Conservation (phyloP, 768 basidiomycete species). For the Cytidiella melzeri region DNA sequence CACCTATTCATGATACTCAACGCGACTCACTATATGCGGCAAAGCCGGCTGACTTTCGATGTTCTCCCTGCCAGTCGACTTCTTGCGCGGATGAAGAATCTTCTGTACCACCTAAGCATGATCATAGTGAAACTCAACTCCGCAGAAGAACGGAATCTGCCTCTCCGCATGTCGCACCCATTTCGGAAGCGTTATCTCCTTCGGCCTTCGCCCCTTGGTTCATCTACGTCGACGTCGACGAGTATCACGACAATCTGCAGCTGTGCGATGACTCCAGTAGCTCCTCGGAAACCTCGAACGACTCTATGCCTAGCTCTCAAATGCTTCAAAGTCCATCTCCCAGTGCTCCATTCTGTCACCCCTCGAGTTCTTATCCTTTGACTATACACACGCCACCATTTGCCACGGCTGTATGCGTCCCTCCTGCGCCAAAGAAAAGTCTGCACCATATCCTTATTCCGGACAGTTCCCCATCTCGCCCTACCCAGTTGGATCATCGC, state of each 20-base stretch:
- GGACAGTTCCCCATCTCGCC: background rate
- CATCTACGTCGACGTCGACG: background rate
- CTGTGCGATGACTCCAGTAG: slow-evolving; percentile 1
- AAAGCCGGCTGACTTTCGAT: background rate
- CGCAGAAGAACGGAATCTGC: background rate
- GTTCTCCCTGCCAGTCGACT: slow-evolving; percentile 7
- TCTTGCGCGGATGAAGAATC: background rate
- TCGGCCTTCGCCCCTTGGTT: background rate
- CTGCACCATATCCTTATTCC: slow-evolving; percentile 3
- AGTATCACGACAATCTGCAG: background rate
- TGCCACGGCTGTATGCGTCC: background rate
- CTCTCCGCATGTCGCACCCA: background rate
- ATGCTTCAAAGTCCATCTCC: background rate
- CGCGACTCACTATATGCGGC: background rate
- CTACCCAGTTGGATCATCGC: background rate
- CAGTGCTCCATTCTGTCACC: background rate
- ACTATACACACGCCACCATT: background rate
- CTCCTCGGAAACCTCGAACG: background rate
- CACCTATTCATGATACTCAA: background rate
- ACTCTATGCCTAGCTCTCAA: background rate
- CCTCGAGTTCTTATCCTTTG: background rate
- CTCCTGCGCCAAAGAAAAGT: slow-evolving; percentile 6
- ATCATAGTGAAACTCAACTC: background rate
- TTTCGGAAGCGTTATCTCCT: background rate
- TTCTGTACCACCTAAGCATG: background rate